Evolutionary conservation across 305 asterid species (phyloP).

Genomic region (Nicotiana rustica): DNA sequence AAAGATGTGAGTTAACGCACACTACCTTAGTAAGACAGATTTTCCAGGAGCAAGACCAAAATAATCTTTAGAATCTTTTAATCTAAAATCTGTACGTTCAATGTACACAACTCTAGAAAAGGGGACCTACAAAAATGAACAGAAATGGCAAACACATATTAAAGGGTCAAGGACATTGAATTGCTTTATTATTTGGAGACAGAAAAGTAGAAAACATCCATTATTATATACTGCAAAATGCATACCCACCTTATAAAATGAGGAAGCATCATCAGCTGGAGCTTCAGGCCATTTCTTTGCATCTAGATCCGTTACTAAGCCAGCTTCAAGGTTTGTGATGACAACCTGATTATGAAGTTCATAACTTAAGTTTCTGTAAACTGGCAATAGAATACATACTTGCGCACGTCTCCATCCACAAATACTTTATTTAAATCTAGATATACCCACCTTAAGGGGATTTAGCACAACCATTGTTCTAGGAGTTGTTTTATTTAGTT

Average conservation of each 20-base stretch:
- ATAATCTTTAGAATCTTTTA: constrained; percentile 92
- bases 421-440: constrained; percentile 14
- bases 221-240: neutral
- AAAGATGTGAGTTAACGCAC: constrained; percentile 10
- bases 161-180: neutral
- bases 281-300: constrained; percentile 99
- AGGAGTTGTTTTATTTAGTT: constrained; percentile 80
- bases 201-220: constrained; percentile 18
- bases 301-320: constrained; percentile 71
- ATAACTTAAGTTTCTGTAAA: constrained; percentile 18
- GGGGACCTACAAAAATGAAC: constrained; percentile 65
- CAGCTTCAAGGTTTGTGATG: constrained; percentile 76
- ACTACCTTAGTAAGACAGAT: constrained; percentile 86
- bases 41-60: constrained; percentile 98
- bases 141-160: constrained; percentile 35
- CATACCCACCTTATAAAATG: constrained; percentile 69
- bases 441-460: constrained; percentile 76
- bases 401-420: neutral
- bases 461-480: constrained; percentile 87
- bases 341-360: constrained; percentile 64
- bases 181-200: neutral
- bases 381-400: neutral
- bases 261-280: constrained; percentile 66
- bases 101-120: constrained; percentile 89
- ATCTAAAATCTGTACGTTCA: constrained; percentile 82